Conservation (phyloP, 108 stramenopile species). For the Nitzschia sp. region DNA sequence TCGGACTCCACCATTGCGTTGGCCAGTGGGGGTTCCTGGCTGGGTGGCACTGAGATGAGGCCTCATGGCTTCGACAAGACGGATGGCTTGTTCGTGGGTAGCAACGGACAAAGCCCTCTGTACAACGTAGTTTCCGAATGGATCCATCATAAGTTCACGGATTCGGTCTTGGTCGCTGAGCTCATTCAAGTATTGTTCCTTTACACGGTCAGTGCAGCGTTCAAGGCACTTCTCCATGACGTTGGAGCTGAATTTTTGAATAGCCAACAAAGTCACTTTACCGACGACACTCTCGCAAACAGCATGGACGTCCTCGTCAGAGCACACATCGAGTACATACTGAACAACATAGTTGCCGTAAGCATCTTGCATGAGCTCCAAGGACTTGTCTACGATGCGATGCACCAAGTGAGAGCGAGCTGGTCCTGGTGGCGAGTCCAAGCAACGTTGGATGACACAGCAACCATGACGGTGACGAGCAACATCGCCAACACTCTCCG, state of each 20-base stretch:
- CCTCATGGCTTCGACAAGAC: conserved; percentile 91
- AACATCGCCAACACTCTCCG: conserved; percentile 86
- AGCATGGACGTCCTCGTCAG: conserved; percentile 88
- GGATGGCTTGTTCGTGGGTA: conserved; percentile 89
- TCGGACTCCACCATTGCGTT: conserved; percentile 78
- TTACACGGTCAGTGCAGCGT: conserved; percentile 85
- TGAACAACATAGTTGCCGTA: conserved; percentile 95
- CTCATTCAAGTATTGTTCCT: conserved; percentile 83
- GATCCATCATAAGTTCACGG: conserved; percentile 92
- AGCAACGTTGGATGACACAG: conserved; percentile 96
- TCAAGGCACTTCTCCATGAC: conserved; percentile 98
- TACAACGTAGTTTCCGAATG: conserved; percentile 96
- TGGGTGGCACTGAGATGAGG: conserved; percentile 80
- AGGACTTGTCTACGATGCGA: conserved; percentile 88
- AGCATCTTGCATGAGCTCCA: conserved; percentile 96
- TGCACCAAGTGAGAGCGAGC: conserved; percentile 85
- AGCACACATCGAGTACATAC: conserved; percentile 89
- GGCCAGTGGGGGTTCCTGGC: conserved; percentile 54
- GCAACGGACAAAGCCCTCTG: conserved; percentile 91
- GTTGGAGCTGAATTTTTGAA: conserved; percentile 96
- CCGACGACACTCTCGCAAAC: conserved; percentile 88
- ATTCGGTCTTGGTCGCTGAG: conserved; percentile 81
- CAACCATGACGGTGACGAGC: conserved; percentile 97
- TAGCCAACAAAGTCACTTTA: conserved; percentile 86
- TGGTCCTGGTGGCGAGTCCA: conserved; percentile 86